Evolutionary conservation across 2,329 filamentous ascomycete species (phyloP), one percentile per base, ranked within the genome.

Genomic region (Drechmeria coniospora): DNA sequence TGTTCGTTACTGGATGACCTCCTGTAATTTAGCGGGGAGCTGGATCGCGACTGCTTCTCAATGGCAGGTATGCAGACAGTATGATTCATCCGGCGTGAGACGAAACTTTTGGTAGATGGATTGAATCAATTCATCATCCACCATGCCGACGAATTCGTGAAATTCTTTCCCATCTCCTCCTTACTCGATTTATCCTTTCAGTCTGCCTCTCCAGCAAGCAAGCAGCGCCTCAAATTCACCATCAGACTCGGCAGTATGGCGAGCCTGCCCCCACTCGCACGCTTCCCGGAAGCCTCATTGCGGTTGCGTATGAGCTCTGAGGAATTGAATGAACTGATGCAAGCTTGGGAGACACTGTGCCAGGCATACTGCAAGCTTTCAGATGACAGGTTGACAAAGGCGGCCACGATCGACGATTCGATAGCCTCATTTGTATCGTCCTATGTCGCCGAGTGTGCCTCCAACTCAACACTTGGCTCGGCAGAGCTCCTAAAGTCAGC

Each of bases 281-380:
- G 79, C 13, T 84, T 90, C 42, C 87, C 86, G 12, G 66, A 75
- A 35, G 57, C 68, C 19, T 57, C 61, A 30, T 73, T 83, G 57
- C 73, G 74, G 44, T 65, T 68, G 38, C 66, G 67, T 39, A 66
- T 93, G 33, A 60, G 65, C 21, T 55, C 72, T 4, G 55, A 64
- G 27, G 81, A 93, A 53, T 93, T 84, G 84, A 64, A 77, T 37
- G 62, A 68, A 18, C 83, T 79, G 47, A 57, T 92, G 25, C 68
- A 79, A 36, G 75, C 81, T 20, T 94, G 83, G 83, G 56, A 74
- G 12, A 57, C 69, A 8, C 62, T 93, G 6, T 57, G 71, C 6
- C 63, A 74, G 29, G 64, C 74, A 3, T 69, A 84, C 36, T 51
- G 90, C 17, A 60, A 65, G 10, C 53, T 79, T 0, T 42, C 67